These are phyloP conservation scores for Geotrichum carabidarum DNA, from an alignment of 1,139 yeast species.

Conservation along the genomic window DNA sequence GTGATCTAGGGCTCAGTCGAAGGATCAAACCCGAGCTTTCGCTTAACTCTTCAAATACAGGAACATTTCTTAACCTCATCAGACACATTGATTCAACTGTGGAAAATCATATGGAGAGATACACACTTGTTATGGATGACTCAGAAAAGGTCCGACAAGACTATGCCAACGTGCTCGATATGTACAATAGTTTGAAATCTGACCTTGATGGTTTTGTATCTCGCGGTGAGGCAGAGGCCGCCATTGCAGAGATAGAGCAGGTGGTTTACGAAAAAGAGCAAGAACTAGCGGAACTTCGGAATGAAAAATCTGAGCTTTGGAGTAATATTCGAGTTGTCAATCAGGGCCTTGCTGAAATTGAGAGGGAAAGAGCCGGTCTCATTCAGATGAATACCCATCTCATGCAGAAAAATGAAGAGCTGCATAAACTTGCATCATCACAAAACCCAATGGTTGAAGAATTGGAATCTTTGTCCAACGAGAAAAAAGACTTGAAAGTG, in stretches of 20 bases:
- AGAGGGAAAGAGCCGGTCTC: conserved; percentile 9
- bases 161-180: conserved; percentile 8
- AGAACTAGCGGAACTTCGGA: conserved; percentile 10
- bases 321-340: conserved; percentile 12
- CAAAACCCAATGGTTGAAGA: conserved; percentile 1
- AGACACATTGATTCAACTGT: conserved; percentile 1
- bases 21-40: neutral
- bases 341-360: conserved; percentile 14
- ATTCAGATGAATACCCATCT: conserved; percentile 9
- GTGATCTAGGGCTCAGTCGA: neutral
- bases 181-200: conserved; percentile 6
- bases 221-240: conserved; percentile 11
- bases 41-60: neutral
- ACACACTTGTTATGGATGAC: neutral
- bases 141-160: neutral
- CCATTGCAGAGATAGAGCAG: conserved; percentile 11
- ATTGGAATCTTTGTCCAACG: neutral
- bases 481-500: neutral
- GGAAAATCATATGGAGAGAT: neutral
- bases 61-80: neutral
- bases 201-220: conserved; percentile 12
- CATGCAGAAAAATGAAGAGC: conserved; percentile 10
- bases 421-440: neutral
- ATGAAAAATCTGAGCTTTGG: conserved; percentile 12
- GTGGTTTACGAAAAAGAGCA: conserved; percentile 16